Base-by-base conservation (phyloP, 1,139 yeast genomes). In the Wickerhamomyces sp. region DNA sequence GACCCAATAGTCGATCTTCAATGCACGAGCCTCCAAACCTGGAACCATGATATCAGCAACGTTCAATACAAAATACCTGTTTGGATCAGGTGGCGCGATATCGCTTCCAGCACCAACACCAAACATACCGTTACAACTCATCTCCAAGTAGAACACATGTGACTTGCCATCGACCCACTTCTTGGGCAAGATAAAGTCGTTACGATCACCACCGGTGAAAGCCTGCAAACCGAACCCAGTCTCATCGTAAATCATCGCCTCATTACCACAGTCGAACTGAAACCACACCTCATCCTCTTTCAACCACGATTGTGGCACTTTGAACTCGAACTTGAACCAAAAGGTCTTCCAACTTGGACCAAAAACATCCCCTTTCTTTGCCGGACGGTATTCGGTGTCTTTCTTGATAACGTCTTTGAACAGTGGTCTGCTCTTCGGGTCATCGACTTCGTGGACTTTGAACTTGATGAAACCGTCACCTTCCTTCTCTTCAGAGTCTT, bases 321-420 rank as follows among this genome's bases (percentile, higher is more conserved):
- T 64, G 42, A 85, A 61, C 18, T 69, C 62, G 26, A 89, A 64
- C 48, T 78, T 74, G 60, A 91, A 87, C 98, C 98, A 91, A 49
- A 88, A 93, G 1, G 96, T 83, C 44, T 91, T 81, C 98, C 97
- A 91, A 13, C 94, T 82, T 2, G 97, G 97, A 0, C 96, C 96
- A 58, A 84, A 87, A n/a, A 68, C 64, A 49, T 83, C 79, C 20
- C 94, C 94, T 47, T 78, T 76, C 21, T 68, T 64, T 19, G 87
- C 78, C 15, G 65, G 61, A 39, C 70, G 64, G 36, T 59, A 42
- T 60, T 59, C 31, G 66, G 65, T 28, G 61, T 62, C 28, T 65
- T 36, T 28, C n/a, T 32, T 68, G 45, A 82, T 68, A 30, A 88
- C 79, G 19, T 84, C 84, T 40, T 71, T 66, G 66, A 88, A 89